A percentile compares a stretch with the other conserved stretches of the same genome.
Evolutionary conservation across 768 basidiomycete species (phyloP).

Genomic region (Mycena filopes): DNA sequence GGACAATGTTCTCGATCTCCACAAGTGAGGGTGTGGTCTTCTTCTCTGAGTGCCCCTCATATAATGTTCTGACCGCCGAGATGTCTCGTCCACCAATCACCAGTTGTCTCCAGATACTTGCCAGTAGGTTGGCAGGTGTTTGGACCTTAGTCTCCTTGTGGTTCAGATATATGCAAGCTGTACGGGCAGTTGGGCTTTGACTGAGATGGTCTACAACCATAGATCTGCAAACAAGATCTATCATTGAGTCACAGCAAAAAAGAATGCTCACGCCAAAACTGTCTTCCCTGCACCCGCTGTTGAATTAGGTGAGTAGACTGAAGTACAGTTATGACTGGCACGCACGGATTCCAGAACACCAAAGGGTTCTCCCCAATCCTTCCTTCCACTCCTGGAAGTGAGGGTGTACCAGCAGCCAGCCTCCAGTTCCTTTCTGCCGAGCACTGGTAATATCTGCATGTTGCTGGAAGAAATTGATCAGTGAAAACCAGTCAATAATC

Average conservation of each 20-base stretch:
- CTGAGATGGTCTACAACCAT: not conserved
- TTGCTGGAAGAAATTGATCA: slow-evolving; percentile 5
- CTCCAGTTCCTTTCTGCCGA: not conserved
- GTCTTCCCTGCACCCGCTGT: slow-evolving; percentile 7
- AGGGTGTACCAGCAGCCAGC: slow-evolving; percentile 4
- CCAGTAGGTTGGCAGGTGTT: not conserved
- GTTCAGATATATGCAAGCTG: not conserved
- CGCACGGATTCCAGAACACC: slow-evolving; percentile 3
- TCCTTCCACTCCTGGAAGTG: not conserved
- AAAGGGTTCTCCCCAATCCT: not conserved
- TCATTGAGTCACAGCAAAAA: not conserved
- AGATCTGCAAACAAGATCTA: not conserved
- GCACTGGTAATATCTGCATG: slow-evolving; percentile 1
- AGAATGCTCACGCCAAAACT: not conserved
- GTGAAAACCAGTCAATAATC: slow-evolving; percentile 6
- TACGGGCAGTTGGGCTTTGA: not conserved
- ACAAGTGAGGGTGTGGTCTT: not conserved
- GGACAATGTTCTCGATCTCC: not conserved
- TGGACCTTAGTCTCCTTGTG: not conserved
- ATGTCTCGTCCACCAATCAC: not conserved
- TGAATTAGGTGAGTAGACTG: not conserved
- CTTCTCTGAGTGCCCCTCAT: not conserved
- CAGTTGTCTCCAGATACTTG: not conserved
- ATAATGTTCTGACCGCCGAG: not conserved
- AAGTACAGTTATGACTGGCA: not conserved